Conservation (phyloP, 805 yeast genomes). For the Myxozyma sirexii region DNA sequence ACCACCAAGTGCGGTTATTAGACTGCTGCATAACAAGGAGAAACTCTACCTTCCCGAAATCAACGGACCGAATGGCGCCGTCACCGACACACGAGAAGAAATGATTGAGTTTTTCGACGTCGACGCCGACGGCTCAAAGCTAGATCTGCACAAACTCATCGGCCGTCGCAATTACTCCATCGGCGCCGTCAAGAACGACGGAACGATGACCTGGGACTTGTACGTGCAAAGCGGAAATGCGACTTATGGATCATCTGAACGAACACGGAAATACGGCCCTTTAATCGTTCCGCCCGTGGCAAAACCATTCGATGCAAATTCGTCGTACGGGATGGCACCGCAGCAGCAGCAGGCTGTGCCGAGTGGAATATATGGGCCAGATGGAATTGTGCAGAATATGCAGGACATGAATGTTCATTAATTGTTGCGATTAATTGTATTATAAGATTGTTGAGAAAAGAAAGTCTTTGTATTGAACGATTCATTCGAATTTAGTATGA, state of each 20-base stretch:
- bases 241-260: conserved; percentile 11
- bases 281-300: conserved; percentile 21
- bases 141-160: conserved; percentile 20
- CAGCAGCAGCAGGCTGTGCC: conserved; percentile 11
- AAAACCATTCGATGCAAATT: neutral
- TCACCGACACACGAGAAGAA: conserved; percentile 31
- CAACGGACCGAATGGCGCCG: neutral
- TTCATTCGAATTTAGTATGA: too few species aligned
- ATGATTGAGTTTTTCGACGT: conserved; percentile 33
- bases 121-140: conserved; percentile 34
- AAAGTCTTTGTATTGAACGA: neutral
- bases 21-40: conserved; percentile 65
- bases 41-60: conserved; percentile 52
- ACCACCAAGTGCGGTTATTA: conserved; percentile 87
- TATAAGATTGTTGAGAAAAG: neutral
- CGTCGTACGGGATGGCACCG: neutral
- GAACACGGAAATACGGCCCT: conserved; percentile 30
- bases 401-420: conserved; percentile 8
- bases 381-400: conserved; percentile 15
- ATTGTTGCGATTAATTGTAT: too few species aligned
- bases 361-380: conserved; percentile 15
- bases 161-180: conserved; percentile 32
- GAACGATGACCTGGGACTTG: conserved; percentile 29
- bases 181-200: conserved; percentile 13
- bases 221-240: conserved; percentile 28